Evolutionary conservation across 169 alveolate genomes (phyloP).

Genomic region (Plasmodium knowlesi): DNA sequence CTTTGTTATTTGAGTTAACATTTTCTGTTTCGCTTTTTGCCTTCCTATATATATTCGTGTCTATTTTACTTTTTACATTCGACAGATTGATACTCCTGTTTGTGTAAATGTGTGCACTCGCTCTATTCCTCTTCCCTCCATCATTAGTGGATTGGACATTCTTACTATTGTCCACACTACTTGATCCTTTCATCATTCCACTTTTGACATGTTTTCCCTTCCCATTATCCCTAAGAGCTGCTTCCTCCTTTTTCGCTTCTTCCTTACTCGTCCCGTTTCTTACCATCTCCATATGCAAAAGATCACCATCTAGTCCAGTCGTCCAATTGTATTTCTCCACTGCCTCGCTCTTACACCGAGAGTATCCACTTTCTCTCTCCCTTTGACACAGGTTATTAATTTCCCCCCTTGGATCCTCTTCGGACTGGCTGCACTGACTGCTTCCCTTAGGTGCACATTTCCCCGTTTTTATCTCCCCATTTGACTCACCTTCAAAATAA

Average conservation of each 20-base stretch:
- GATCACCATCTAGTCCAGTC: neutral
- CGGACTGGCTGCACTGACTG: neutral
- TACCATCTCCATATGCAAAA: neutral
- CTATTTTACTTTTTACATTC: constrained; percentile 59
- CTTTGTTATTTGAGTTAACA: neutral
- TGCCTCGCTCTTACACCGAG: constrained; percentile 36
- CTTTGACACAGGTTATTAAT: neutral
- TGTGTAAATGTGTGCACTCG: neutral
- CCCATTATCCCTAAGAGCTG: neutral
- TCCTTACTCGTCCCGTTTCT: neutral
- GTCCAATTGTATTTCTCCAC: neutral
- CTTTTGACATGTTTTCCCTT: neutral
- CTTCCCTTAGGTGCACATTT: neutral
- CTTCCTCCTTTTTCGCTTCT: neutral
- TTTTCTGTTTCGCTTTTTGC: neutral
- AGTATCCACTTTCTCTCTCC: neutral
- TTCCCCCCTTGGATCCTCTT: neutral
- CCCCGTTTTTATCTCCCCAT: neutral
- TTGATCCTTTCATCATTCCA: neutral
- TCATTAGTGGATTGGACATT: neutral
- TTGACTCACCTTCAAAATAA: neutral
- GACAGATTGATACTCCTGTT: constrained; percentile 6
- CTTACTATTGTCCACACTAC: neutral
- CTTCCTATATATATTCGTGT: constrained; percentile 40
- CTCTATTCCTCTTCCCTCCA: neutral